These are phyloP conservation scores for Phytomonas sp. DNA, from an alignment of 208 protist species.

Conservation along the genomic window DNA sequence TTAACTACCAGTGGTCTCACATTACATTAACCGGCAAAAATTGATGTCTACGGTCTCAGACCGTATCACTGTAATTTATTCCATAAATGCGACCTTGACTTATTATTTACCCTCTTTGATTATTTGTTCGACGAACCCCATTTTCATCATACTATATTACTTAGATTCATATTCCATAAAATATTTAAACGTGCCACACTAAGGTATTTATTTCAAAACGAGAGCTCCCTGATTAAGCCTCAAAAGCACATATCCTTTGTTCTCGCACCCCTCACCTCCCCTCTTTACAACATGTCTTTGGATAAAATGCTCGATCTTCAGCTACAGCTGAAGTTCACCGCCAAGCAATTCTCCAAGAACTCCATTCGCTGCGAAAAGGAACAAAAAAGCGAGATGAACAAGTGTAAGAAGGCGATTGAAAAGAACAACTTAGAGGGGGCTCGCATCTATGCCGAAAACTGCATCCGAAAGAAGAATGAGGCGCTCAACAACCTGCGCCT, in stretches of 20 bases:
- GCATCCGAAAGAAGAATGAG: conserved; percentile 97
- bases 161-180: background rate
- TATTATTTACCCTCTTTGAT: conserved; percentile 6
- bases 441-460: conserved; percentile 97
- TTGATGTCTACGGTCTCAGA: background rate
- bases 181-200: background rate
- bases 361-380: conserved; percentile 89
- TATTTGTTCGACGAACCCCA: background rate
- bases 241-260: background rate
- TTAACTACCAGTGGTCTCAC: background rate
- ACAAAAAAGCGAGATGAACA: conserved; percentile 87
- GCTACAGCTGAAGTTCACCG: conserved; percentile 94
- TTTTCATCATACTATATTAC: background rate
- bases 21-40: background rate
- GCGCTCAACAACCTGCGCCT: conserved; percentile 95
- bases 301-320: conserved; percentile 86
- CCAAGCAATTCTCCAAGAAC: conserved; percentile 91
- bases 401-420: conserved; percentile 94
- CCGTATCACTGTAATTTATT: background rate
- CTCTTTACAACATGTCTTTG: conserved; percentile 41
- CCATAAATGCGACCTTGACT: background rate
- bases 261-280: background rate
- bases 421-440: conserved; percentile 96
- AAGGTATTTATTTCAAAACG: conserved; percentile 4
- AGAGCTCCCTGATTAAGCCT: background rate